Percentiles rank a stretch among this genome's conserved stretches.
Conservation (phyloP, 2,329 filamentous ascomycete species). For the Xylaria sp. region DNA sequence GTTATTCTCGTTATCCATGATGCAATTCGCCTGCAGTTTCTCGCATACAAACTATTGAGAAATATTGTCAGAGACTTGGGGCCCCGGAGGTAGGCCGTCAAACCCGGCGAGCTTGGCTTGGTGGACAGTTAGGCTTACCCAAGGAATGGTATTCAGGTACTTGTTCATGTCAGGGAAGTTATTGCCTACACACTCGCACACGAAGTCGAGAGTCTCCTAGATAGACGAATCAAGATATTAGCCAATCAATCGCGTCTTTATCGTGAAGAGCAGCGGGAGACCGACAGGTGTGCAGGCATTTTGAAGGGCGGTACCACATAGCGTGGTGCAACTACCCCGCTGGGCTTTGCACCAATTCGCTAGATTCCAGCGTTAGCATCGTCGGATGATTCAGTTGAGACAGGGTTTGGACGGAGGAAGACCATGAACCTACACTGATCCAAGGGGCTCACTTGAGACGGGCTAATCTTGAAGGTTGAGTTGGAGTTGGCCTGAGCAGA, state of each 20-base stretch:
- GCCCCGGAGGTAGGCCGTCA: background rate
- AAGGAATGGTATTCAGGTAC: slow-evolving; percentile 57
- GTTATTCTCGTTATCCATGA: slow-evolving; percentile 48
- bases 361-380: slow-evolving; percentile 28
- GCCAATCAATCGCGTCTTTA: background rate
- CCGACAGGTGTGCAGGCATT: slow-evolving; percentile 57
- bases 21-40: slow-evolving; percentile 56
- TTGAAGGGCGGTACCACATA: slow-evolving; percentile 50
- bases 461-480: slow-evolving; percentile 54
- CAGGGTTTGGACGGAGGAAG: background rate
- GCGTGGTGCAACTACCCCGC: slow-evolving; percentile 54
- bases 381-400: background rate
- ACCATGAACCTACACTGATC: slow-evolving; percentile 47
- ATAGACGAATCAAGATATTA: slow-evolving; percentile 4
- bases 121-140: slow-evolving; percentile 31
- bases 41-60: slow-evolving; percentile 55
- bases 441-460: slow-evolving; percentile 37
- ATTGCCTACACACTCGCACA: slow-evolving; percentile 57
- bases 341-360: slow-evolving; percentile 59
- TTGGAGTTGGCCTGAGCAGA: slow-evolving; percentile 48
- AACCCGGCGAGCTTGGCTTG: background rate
- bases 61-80: slow-evolving; percentile 26
- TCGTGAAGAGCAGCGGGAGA: slow-evolving; percentile 11
- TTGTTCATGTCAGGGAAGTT: slow-evolving; percentile 57
- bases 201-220: slow-evolving; percentile 48